Evolutionary conservation across 208 protist genomes (phyloP).

Genomic region (Trypanosoma lewisi): DNA sequence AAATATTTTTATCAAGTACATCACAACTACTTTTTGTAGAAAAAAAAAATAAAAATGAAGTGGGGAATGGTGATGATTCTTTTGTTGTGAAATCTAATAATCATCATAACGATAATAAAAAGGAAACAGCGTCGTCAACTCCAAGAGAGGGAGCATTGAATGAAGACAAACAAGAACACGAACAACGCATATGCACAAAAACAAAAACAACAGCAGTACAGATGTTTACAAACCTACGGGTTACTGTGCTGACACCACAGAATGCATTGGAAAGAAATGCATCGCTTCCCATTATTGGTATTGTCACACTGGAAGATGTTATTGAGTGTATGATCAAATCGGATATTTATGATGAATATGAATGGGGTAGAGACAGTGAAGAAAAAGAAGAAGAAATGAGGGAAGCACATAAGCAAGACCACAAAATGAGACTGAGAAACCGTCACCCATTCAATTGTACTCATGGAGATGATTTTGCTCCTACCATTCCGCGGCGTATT

Average conservation of each 20-base stretch:
- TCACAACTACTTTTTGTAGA: conserved; percentile 73
- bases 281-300: conserved; percentile 29
- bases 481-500: not conserved
- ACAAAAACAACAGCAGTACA: not conserved
- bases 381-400: conserved; percentile 6
- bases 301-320: conserved; percentile 81
- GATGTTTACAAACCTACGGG: not conserved
- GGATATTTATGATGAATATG: conserved; percentile 83
- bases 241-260: not conserved
- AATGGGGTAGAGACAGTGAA: not conserved
- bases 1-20: conserved; percentile 48
- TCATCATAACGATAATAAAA: too few species aligned
- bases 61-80: not conserved
- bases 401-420: not conserved
- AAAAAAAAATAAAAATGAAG: not conserved
- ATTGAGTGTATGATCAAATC: conserved; percentile 68
- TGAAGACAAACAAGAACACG: not conserved
- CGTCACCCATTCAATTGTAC: not conserved
- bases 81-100: not conserved
- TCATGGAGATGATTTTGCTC: not conserved
- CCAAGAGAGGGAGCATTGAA: not conserved
- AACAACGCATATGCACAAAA: too few species aligned
- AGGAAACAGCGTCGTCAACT: not conserved
- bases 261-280: not conserved
- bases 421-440: not conserved